phyloP scores from a whole-genome alignment of 2,329 filamentous ascomycete species.

The Phaeosphaeria sp. region DNA sequence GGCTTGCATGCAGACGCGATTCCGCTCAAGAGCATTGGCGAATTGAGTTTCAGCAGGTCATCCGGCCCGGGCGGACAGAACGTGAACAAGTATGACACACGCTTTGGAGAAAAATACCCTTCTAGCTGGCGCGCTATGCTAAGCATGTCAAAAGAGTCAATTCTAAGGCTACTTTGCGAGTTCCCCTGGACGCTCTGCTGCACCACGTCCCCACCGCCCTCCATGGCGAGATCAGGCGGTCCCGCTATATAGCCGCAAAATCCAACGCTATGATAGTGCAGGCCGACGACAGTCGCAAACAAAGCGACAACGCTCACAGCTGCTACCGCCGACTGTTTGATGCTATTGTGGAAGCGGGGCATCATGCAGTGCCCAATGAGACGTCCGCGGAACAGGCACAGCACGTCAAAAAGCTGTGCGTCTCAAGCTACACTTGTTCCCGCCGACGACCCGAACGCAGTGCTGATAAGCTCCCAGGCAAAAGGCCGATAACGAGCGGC shows the following conservation, averaged over 20 bases:
- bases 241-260: slow-evolving; percentile 63
- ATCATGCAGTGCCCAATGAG: slow-evolving; percentile 63
- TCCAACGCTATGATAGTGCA: slow-evolving; percentile 66
- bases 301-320: slow-evolving; percentile 64
- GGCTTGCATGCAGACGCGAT: slow-evolving; percentile 61
- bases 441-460: slow-evolving; percentile 19
- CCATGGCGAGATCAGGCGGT: slow-evolving; percentile 59
- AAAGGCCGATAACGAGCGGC: slow-evolving; percentile 63
- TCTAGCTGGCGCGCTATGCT: slow-evolving; percentile 25
- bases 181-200: slow-evolving; percentile 61
- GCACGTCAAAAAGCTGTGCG: slow-evolving; percentile 62
- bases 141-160: slow-evolving; percentile 63
- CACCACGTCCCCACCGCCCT: slow-evolving; percentile 62
- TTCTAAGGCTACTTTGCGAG: slow-evolving; percentile 69
- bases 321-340: slow-evolving; percentile 66
- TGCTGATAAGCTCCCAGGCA: slow-evolving; percentile 52
- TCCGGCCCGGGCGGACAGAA: slow-evolving; percentile 72
- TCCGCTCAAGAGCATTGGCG: slow-evolving; percentile 60
- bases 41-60: slow-evolving; percentile 68
- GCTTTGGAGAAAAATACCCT: slow-evolving; percentile 6
- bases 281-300: slow-evolving; percentile 68
- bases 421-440: slow-evolving; percentile 2
- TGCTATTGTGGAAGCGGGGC: slow-evolving; percentile 60
- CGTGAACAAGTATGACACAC: slow-evolving; percentile 66
- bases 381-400: slow-evolving; percentile 63